Evolutionary conservation across 2,329 filamentous ascomycete species (phyloP), one percentile per base, ranked within the genome.

Genomic region (Pseudocercospora ulei): DNA sequence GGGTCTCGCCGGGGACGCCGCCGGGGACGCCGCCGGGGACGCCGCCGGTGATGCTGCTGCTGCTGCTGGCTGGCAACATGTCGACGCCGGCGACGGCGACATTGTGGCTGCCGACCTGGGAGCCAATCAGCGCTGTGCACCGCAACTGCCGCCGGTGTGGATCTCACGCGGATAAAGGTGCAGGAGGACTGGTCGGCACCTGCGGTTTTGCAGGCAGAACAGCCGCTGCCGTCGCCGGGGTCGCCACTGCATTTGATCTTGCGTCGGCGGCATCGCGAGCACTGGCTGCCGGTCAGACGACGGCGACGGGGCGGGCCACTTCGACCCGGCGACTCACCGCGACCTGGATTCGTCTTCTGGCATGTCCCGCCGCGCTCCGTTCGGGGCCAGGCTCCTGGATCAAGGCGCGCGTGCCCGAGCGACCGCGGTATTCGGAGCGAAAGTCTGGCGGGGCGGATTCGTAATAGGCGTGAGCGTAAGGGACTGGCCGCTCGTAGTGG

Each of bases 181-280:
- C 88, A 95, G 4, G 71, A 55, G 2, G 51, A 59, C 35, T 65
- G 66, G 13, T 78, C 73, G 16, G 72, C 66, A 7, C 81, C 80
- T 36, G 87, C 80, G 45, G 70, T 76, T 54, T 76, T 80, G 67
- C 88, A 96, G 60, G 87, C 93, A 7, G 72, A 68, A 62, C 88
- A 96, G n/a, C 79, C 77, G 24, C 68, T 65, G n/a, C 80, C 81
- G 54, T 80, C 75, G 19, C 81, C 82, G 20, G 72, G 69, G 57
- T 94, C 85, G 27, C 88, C 88, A 55, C 82, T 93, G 65, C 88
- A 96, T 52, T 84, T 80, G 54, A 96, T 96, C 69, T 96, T 96
- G 43, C 88, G 76, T 65, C 88, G 87, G 44, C 88, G 77, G 63
- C 88, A 96, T 50, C 88, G 77, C 22, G 77, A 76, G 61, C 88